Evolutionary conservation across 345 rosid genomes (phyloP).

Genomic region (Clausena lansium): DNA sequence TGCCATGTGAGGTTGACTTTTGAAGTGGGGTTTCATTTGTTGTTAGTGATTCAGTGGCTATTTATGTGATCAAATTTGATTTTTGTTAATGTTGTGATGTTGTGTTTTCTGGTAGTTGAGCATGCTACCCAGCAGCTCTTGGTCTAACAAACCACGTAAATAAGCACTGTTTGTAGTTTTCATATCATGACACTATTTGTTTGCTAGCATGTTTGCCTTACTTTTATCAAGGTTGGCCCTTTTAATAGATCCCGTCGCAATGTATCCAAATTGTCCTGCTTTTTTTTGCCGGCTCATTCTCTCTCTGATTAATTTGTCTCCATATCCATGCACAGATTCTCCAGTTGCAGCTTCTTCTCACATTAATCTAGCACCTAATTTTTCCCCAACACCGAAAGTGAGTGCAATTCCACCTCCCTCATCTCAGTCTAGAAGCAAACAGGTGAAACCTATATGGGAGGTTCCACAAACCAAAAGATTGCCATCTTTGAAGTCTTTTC

Average conservation of each 20-base stretch:
- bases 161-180: neutral
- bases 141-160: neutral
- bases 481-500: conserved; percentile 77
- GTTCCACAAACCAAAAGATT: conserved; percentile 58
- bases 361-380: conserved; percentile 27
- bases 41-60: neutral
- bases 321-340: conserved; percentile 17
- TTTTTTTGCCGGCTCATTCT: neutral
- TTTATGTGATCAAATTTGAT: neutral
- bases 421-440: conserved; percentile 28
- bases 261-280: neutral
- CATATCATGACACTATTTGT: conserved; percentile 2
- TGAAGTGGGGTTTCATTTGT: neutral
- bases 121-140: neutral
- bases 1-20: conserved; percentile 3
- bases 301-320: neutral
- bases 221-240: neutral
- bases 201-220: neutral
- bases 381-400: conserved; percentile 31
- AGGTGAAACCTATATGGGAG: conserved; percentile 64
- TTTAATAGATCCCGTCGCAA: neutral
- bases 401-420: conserved; percentile 22
- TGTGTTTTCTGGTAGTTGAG: neutral
- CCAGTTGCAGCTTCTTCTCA: conserved; percentile 36
- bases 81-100: neutral